These are phyloP conservation scores for Leptographium wingfieldii DNA, from an alignment of 2,329 filamentous ascomycete genomes.

Conservation along the genomic window DNA sequence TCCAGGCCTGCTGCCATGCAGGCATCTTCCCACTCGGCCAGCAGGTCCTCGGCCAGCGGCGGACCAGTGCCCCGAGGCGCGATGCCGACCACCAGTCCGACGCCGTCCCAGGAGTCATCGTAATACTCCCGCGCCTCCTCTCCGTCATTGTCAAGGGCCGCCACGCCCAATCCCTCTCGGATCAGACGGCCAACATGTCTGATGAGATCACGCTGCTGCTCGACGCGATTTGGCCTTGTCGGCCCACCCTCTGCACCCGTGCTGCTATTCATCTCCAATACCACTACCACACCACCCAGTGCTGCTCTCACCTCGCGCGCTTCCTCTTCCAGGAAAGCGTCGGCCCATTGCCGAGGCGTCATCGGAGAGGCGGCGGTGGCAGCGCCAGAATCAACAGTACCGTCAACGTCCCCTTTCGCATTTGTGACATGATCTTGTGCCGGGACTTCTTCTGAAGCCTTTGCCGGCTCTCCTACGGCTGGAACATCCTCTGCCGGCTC, in stretches of 20 bases:
- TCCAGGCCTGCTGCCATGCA: conserved; percentile 47
- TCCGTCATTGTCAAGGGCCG: conserved; percentile 30
- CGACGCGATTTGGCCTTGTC: not conserved
- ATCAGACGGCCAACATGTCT: conserved; percentile 41
- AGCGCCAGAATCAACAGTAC: not conserved
- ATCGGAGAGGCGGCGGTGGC: not conserved
- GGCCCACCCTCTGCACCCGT: not conserved
- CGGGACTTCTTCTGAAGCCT: conserved; percentile 13
- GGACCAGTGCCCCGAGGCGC: conserved; percentile 20
- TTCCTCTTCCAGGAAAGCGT: conserved; percentile 45
- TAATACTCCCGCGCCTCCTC: conserved; percentile 47
- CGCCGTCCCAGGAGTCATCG: conserved; percentile 44
- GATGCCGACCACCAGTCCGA: conserved; percentile 46
- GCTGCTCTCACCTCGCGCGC: conserved; percentile 50
- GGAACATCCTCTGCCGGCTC: not conserved
- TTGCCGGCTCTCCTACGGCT: not conserved
- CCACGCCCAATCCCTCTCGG: conserved; percentile 49
- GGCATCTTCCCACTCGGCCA: conserved; percentile 49
- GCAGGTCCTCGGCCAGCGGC: conserved; percentile 18
- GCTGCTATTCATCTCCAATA: conserved; percentile 28
- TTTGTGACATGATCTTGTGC: not conserved
- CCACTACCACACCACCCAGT: conserved; percentile 46
- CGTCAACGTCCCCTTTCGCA: not conserved
- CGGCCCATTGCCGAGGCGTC: conserved; percentile 38
- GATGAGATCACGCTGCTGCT: conserved; percentile 29